Conservation (phyloP, 2,329 filamentous ascomycete species). For the Rutstroemia sydowiana region DNA sequence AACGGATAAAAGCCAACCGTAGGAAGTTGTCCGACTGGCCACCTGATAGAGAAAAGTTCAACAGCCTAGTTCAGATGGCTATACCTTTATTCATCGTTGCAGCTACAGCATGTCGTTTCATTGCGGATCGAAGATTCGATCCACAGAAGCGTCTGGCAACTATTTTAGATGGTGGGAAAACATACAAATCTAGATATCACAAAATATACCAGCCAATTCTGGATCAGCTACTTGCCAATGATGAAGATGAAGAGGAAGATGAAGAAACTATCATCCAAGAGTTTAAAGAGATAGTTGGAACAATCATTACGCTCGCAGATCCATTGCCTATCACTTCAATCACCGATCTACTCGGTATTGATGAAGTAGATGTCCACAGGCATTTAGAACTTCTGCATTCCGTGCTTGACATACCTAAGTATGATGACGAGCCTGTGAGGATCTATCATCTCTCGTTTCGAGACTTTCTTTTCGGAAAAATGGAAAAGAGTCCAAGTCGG, state of each 20-base stretch:
- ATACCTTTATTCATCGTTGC: slow-evolving; percentile 32
- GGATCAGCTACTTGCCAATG: background rate
- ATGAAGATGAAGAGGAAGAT: background rate
- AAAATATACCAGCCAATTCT: slow-evolving; percentile 4
- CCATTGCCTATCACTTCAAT: slow-evolving; percentile 6
- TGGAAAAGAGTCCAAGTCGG: slow-evolving; percentile 11
- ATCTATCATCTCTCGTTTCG: slow-evolving; percentile 6
- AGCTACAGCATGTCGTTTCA: slow-evolving; percentile 22
- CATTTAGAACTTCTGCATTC: background rate
- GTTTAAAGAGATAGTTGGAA: slow-evolving; percentile 1
- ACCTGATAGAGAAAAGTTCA: slow-evolving; percentile 9
- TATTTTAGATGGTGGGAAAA: background rate
- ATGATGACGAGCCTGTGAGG: background rate
- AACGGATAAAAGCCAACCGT: slow-evolving; percentile 11
- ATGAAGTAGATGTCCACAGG: background rate
- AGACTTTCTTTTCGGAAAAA: slow-evolving; percentile 11
- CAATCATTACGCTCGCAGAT: slow-evolving; percentile 4
- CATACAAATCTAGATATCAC: background rate
- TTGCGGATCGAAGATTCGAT: slow-evolving; percentile 2
- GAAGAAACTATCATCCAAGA: background rate
- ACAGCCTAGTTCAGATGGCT: slow-evolving; percentile 25
- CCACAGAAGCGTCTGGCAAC: slow-evolving; percentile 1
- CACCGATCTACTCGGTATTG: background rate
- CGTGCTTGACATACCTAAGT: background rate
- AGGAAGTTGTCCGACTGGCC: slow-evolving; percentile 1